phyloP scores from a whole-genome alignment of 73 alveolate genomes.

The Paramecium caudatum region DNA sequence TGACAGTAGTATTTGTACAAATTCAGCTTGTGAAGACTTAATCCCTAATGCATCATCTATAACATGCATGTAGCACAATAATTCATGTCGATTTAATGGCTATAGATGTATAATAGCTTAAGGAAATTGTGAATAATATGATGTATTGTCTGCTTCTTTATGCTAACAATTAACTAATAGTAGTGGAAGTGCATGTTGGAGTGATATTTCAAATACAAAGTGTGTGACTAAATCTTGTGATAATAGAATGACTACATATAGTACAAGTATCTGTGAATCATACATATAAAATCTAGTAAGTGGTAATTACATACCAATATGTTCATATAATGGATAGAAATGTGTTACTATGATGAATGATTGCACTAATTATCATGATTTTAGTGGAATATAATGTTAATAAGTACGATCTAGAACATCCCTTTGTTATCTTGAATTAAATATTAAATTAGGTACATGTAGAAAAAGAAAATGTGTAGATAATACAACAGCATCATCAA shows the following conservation, averaged over 20 bases:
- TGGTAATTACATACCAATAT: background rate
- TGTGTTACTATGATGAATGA: background rate
- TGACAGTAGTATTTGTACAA: background rate
- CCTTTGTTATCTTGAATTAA: background rate
- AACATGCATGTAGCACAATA: background rate
- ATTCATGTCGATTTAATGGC: slow-evolving; percentile 1
- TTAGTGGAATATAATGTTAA: background rate
- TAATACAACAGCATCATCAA: background rate
- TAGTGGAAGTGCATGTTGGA: background rate
- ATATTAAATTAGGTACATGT: background rate
- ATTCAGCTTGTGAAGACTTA: background rate
- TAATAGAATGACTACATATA: background rate
- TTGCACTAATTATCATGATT: background rate
- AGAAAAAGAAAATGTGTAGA: background rate
- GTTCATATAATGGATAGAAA: slow-evolving; percentile 14
- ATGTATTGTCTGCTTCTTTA: background rate
- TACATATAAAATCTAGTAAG: background rate
- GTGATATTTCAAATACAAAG: background rate
- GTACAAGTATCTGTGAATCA: background rate
- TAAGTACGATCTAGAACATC: background rate
- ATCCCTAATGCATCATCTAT: background rate
- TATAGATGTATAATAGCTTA: background rate
- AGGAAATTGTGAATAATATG: background rate
- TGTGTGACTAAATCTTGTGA: background rate
- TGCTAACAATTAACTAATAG: background rate